A percentile compares a stretch with the other conserved stretches of the same genome.
Conservation (phyloP, 192 early-diverging fungal species). For the Coemansia sp. region DNA sequence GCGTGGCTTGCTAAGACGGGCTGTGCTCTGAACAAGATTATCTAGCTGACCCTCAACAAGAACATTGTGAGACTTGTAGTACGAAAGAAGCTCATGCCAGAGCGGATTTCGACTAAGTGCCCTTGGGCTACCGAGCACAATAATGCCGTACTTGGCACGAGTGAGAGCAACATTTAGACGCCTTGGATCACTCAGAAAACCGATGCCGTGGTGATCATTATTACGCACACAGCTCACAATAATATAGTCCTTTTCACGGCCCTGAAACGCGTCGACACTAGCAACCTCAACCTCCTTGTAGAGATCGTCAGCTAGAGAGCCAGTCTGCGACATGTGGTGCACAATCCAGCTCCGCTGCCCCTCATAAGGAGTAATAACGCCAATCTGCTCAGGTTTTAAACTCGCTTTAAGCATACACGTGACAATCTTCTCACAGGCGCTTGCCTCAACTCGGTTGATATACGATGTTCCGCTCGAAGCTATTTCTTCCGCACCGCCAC, state of each 20-base stretch:
- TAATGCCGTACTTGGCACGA: constrained; percentile 90
- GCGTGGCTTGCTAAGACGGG: constrained; percentile 81
- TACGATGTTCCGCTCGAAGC: constrained; percentile 96
- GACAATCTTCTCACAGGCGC: constrained; percentile 96
- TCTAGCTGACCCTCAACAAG: constrained; percentile 91
- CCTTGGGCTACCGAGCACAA: constrained; percentile 93
- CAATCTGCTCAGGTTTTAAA: constrained; percentile 87
- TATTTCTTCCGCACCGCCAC: constrained; percentile 95
- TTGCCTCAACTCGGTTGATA: constrained; percentile 95
- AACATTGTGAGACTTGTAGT: constrained; percentile 86
- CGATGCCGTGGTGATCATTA: constrained; percentile 97
- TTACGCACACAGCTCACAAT: constrained; percentile 96
- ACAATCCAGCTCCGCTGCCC: constrained; percentile 96
- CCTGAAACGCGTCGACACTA: constrained; percentile 98
- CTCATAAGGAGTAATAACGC: constrained; percentile 98
- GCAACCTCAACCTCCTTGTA: constrained; percentile 99
- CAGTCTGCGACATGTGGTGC: constrained; percentile 93
- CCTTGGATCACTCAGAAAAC: constrained; percentile 89
- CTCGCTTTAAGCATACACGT: constrained; percentile 90
- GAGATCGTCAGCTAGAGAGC: constrained; percentile 83
- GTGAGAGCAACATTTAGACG: constrained; percentile 89
- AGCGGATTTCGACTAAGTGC: constrained; percentile 90
- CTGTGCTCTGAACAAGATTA: constrained; percentile 84
- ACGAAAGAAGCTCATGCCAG: constrained; percentile 95
- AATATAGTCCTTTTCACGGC: constrained; percentile 99